A percentile compares a stretch with the other conserved stretches of the same genome.
phyloP scores from a whole-genome alignment of 2,329 filamentous ascomycete genomes.

The Hypoxylon sp. region DNA sequence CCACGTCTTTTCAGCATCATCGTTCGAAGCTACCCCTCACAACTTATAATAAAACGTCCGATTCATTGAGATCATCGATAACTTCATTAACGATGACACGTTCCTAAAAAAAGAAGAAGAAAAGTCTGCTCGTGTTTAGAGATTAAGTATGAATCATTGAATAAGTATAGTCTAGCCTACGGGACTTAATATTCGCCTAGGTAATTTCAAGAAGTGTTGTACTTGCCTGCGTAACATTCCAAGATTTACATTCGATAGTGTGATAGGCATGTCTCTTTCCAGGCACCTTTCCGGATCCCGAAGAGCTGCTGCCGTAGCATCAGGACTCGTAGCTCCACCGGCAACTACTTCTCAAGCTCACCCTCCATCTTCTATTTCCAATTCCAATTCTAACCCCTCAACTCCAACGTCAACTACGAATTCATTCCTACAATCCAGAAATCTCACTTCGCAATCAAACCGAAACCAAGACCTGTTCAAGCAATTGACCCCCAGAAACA shows the following conservation, averaged over 20 bases:
- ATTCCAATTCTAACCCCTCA: slow-evolving; percentile 19
- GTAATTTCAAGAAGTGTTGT: no score
- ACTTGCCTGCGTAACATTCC: no score
- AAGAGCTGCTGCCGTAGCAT: slow-evolving; percentile 42
- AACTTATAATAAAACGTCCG: slow-evolving; percentile 9
- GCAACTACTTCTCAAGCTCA: slow-evolving; percentile 25
- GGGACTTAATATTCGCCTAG: background rate
- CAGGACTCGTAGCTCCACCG: slow-evolving; percentile 34
- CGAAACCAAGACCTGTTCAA: slow-evolving; percentile 18
- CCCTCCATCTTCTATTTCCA: slow-evolving; percentile 28
- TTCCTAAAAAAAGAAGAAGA: no score
- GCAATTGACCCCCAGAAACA: slow-evolving; percentile 29
- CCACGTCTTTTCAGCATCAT: slow-evolving; percentile 28
- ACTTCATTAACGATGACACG: no score
- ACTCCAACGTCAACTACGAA: slow-evolving; percentile 10
- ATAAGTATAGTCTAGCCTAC: background rate
- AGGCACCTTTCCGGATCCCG: slow-evolving; percentile 36
- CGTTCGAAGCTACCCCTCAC: slow-evolving; percentile 39
- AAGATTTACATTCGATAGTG: slow-evolving; percentile 5
- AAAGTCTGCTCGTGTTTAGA: background rate
- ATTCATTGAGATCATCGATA: slow-evolving; percentile 25
- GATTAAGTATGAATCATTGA: slow-evolving; percentile 3
- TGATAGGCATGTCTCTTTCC: slow-evolving; percentile 39
- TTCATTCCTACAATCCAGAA: slow-evolving; percentile 28
- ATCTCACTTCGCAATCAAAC: slow-evolving; percentile 33